A percentile compares a stretch with the other conserved stretches of the same genome.
Evolutionary conservation across 352 stramenopile genomes (phyloP).

Genomic region (Pythium aphanidermatum): DNA sequence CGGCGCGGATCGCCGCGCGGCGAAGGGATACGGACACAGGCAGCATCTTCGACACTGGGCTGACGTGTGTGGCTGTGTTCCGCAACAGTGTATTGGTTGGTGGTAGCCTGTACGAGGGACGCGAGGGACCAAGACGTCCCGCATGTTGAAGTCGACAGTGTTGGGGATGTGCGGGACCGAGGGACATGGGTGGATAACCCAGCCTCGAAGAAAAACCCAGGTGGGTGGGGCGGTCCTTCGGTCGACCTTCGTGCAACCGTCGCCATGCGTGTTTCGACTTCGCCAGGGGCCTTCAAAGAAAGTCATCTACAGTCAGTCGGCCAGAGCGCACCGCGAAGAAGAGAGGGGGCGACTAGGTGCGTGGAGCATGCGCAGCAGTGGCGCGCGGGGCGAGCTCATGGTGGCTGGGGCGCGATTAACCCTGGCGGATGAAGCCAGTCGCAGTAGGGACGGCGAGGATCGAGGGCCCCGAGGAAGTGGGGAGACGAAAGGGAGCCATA

Average conservation of each 20-base stretch:
- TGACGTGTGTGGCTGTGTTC: constrained; percentile 9
- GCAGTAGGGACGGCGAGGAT: neutral
- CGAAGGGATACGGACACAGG: constrained; percentile 25
- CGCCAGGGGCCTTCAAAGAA: constrained; percentile 14
- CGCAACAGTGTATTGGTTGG: constrained; percentile 19
- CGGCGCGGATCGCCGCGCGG: constrained; percentile 13
- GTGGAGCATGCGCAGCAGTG: neutral
- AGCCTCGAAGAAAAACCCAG: neutral
- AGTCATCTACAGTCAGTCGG: no score
- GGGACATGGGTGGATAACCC: constrained; percentile 3
- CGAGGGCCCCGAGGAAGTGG: no score
- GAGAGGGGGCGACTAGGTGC: no score
- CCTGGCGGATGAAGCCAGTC: no score
- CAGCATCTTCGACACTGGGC: constrained; percentile 20
- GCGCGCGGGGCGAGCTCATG: no score
- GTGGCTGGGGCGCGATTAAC: no score
- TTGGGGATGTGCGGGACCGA: neutral
- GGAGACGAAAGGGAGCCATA: no score
- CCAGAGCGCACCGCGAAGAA: neutral
- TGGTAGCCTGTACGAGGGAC: constrained; percentile 12
- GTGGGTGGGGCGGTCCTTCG: constrained; percentile 1
- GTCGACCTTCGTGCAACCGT: constrained; percentile 18
- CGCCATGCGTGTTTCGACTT: neutral
- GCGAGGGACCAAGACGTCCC: constrained; percentile 14
- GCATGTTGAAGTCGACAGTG: neutral